Evolutionary conservation across 441 rosid species (phyloP), one percentile per base, ranked within the genome.

Genomic region (Arabidopsis lyrata): DNA sequence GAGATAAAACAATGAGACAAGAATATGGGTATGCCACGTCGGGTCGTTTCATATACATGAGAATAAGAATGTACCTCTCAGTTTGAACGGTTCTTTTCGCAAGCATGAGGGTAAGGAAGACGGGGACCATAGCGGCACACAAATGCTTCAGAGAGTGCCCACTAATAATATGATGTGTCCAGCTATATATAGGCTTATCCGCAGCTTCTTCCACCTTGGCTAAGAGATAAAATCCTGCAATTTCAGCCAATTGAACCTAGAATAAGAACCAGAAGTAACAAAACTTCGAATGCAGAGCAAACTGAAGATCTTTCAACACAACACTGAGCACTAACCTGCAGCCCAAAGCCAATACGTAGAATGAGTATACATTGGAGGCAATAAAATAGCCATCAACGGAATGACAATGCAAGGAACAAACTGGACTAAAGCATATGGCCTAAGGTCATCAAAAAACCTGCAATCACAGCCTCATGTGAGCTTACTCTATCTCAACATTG

Each of bases 351-450:
- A 92, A 73, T 83, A 94, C 0, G 91, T 39, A 36, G 99, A 92
- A 80, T 94, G 99, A 1, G 99, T 94, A 82, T 94, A 94, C 97
- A 92, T 90, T 53, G 99, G 99, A 70, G 97, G 97, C 50, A 94
- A 80, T 68, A 94, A 62, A 69, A 94, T 86, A 69, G 94, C 97
- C 99, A 94, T 92, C 29, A 94, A 44, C 0, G 97, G 94, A 78
- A 94, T 90, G 34, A 81, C 97, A 76, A 94, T 84, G 80, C 99
- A 94, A 9, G 97, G 99, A 79, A 89, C 93, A 81, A 90, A 94
- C 82, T 94, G 97, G 53, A 92, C 72, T 29, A 90, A 0, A 20
- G 92, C 97, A 85, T 94, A 94, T 12, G 99, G 99, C 5, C 97
- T 90, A 34, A 94, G 88, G 65, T 92, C 97, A 76, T 90, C 89